A percentile compares a stretch with the other conserved stretches of the same genome.
These are phyloP conservation scores for Coemansia sp. DNA, from an alignment of 192 early-diverging fungal species.

Conservation along the genomic window DNA sequence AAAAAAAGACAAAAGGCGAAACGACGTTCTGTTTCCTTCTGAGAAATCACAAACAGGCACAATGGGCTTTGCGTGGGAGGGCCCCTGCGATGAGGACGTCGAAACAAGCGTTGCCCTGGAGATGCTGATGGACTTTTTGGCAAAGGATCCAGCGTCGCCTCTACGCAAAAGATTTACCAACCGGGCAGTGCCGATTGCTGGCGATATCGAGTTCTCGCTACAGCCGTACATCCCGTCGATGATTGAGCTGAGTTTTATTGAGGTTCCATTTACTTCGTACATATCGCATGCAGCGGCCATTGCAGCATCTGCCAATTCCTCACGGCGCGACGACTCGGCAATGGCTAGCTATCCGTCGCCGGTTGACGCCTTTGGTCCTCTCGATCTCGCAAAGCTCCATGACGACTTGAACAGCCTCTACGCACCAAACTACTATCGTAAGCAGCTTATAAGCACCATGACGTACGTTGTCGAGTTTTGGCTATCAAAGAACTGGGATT, in stretches of 20 bases:
- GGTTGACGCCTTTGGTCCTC: conserved; percentile 48
- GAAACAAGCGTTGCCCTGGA: conserved; percentile 69
- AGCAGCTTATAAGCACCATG: conserved; percentile 45
- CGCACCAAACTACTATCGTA: conserved; percentile 52
- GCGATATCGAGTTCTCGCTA: conserved; percentile 68
- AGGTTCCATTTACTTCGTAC: conserved; percentile 45
- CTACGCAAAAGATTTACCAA: conserved; percentile 79
- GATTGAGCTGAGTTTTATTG: conserved; percentile 66
- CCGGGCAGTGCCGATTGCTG: conserved; percentile 64
- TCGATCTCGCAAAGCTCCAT: conserved; percentile 47
- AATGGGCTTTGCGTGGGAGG: conserved; percentile 77
- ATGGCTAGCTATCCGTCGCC: conserved; percentile 42
- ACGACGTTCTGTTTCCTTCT: conserved; percentile 66
- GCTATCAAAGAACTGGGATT: conserved; percentile 35
- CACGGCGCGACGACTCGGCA: conserved; percentile 44
- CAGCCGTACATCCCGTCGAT: conserved; percentile 60
- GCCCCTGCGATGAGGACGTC: conserved; percentile 71
- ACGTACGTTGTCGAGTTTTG: conserved; percentile 45
- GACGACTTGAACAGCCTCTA: conserved; percentile 42
- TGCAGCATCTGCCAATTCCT: conserved; percentile 19
- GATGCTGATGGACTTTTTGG: conserved; percentile 73
- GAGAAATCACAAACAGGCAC: conserved; percentile 69
- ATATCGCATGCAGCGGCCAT: conserved; percentile 42
- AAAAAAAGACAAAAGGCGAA: conserved; percentile 42
- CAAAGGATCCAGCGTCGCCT: conserved; percentile 68